Percentiles rank a stretch among this genome's conserved stretches.
phyloP scores from a whole-genome alignment of 78 protist species.

The Paulinella micropora region DNA sequence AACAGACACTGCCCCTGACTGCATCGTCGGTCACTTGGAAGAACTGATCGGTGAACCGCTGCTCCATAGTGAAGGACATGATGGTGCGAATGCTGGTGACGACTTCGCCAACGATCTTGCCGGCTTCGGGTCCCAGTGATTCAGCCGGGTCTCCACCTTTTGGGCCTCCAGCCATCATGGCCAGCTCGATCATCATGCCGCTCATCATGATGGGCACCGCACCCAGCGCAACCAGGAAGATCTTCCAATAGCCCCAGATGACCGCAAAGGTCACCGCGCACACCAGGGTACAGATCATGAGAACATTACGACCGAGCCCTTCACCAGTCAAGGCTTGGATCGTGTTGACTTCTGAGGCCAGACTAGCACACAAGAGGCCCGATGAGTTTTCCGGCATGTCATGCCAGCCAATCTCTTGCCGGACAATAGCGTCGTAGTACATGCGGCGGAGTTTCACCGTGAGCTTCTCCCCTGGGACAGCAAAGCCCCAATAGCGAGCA shows the following conservation, averaged over 20 bases:
- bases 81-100: slow-evolving; percentile 6
- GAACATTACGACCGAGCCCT: no score
- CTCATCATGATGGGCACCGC: neutral
- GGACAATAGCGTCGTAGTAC: neutral
- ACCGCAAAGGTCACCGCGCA: neutral
- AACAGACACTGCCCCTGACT: no score
- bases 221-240: neutral
- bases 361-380: neutral
- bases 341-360: neutral
- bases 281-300: neutral
- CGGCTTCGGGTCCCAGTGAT: neutral
- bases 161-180: neutral
- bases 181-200: neutral
- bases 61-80: neutral
- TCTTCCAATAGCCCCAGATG: neutral
- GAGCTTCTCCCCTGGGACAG: neutral
- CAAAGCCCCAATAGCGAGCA: neutral
- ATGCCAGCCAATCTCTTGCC: neutral
- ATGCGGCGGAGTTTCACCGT: no score
- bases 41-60: no score
- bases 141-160: no score
- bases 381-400: neutral
- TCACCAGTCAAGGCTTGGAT: neutral
- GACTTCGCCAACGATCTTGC: slow-evolving; percentile 1
- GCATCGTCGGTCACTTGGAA: no score